Evolutionary conservation across 371 early-diverging fungal species (phyloP).

Genomic region (Syncephalis plumigaleata): DNA sequence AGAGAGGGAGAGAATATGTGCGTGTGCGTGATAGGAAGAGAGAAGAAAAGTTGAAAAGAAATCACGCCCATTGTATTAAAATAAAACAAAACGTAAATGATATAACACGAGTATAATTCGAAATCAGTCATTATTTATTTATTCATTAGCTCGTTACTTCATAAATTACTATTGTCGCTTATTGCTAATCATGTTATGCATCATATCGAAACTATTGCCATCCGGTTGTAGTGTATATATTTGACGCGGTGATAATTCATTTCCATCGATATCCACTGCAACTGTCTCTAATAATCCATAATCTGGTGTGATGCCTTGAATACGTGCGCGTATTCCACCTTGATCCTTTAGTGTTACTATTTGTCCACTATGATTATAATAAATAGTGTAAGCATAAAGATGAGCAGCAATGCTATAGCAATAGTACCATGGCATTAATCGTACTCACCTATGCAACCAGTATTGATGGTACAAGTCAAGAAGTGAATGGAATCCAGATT

Average conservation of each 20-base stretch:
- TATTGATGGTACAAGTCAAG: slow-evolving; percentile 47
- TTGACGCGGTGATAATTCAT: slow-evolving; percentile 14
- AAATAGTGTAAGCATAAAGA: slow-evolving; percentile 1
- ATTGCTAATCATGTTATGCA: slow-evolving; percentile 66
- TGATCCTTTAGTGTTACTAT: slow-evolving; percentile 44
- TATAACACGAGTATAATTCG: no score
- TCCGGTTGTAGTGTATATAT: slow-evolving; percentile 72
- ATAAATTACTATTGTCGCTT: no score
- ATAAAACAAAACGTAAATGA: no score
- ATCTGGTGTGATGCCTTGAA: slow-evolving; percentile 60
- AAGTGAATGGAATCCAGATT: slow-evolving; percentile 41
- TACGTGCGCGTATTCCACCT: slow-evolving; percentile 28
- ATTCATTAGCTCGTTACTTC: no score
- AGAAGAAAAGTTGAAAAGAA: no score
- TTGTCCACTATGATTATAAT: slow-evolving; percentile 26
- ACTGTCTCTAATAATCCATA: slow-evolving; percentile 60
- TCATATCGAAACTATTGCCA: slow-evolving; percentile 93
- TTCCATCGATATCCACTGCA: slow-evolving; percentile 19
- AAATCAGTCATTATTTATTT: no score
- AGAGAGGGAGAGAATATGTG: no score
- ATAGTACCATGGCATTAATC: neutral
- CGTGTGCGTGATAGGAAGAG: no score
- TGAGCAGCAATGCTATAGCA: no score
- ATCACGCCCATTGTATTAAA: no score
- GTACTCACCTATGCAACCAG: slow-evolving; percentile 70